Evolutionary conservation across 306 rosid genomes (phyloP).

Genomic region (Gleditsia sinensis): DNA sequence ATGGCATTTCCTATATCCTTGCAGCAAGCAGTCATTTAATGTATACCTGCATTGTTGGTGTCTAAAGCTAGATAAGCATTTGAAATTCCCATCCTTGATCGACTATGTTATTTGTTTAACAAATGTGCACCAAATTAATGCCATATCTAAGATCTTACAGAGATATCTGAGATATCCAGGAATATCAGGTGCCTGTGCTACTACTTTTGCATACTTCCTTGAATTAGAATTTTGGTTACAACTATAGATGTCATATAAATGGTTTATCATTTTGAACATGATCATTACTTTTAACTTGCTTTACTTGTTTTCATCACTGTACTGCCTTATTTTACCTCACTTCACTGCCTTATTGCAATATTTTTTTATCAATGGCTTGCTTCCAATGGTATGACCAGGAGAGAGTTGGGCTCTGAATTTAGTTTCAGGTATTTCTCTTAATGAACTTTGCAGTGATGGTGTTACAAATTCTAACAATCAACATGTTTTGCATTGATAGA

Average conservation of each 20-base stretch:
- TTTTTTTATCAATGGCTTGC: neutral
- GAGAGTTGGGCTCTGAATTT: neutral
- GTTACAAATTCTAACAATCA: constrained; percentile 23
- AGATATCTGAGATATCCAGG: neutral
- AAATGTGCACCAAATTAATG: neutral
- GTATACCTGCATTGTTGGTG: neutral
- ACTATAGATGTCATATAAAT: neutral
- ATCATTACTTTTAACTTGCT: neutral
- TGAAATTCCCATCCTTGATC: too few relatives aligned
- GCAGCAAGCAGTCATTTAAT: too few relatives aligned
- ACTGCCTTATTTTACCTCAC: neutral
- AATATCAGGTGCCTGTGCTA: neutral
- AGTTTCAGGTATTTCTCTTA: neutral
- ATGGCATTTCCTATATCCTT: too few relatives aligned
- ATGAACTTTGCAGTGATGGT: neutral
- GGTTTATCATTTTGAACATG: constrained; percentile 3
- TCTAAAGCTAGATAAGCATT: neutral
- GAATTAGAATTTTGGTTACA: neutral
- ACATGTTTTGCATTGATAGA: constrained; percentile 38
- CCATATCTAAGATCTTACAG: neutral
- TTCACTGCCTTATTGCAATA: neutral
- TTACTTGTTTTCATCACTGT: neutral
- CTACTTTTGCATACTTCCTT: neutral
- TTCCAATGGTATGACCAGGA: too few relatives aligned
- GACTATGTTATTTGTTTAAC: neutral